phyloP scores from a whole-genome alignment of 208 protist species.

The Porcisia deanei region DNA sequence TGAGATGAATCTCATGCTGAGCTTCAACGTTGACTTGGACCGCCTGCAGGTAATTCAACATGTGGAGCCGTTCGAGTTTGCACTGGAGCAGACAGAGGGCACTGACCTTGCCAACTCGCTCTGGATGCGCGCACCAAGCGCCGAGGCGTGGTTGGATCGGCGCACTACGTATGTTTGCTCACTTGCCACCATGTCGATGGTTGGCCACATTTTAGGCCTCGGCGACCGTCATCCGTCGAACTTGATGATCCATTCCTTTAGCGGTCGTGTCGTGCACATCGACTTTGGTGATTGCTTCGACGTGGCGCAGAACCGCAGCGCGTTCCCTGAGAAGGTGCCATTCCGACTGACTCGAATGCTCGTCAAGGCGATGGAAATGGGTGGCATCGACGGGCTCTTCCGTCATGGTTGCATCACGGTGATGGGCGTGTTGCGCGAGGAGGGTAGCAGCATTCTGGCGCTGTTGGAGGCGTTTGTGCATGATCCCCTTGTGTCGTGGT shows the following conservation, averaged over 20 bases:
- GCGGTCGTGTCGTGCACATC: conserved; percentile 99
- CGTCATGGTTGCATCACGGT: conserved; percentile 97
- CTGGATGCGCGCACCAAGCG: conserved; percentile 97
- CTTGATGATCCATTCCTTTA: conserved; percentile 99
- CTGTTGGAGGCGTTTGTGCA: conserved; percentile 99
- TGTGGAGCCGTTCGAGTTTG: conserved; percentile 98
- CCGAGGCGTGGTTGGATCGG: conserved; percentile 98
- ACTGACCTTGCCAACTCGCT: conserved; percentile 96
- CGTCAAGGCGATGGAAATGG: conserved; percentile 99
- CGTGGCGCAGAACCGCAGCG: conserved; percentile 96
- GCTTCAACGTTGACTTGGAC: conserved; percentile 93
- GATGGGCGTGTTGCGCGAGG: conserved; percentile 97
- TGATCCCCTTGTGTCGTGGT: conserved; percentile 99
- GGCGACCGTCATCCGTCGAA: conserved; percentile 99
- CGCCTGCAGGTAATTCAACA: conserved; percentile 98
- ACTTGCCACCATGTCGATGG: conserved; percentile 99
- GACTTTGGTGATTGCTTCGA: conserved; percentile 99
- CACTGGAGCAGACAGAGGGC: conserved; percentile 95
- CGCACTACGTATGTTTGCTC: conserved; percentile 99
- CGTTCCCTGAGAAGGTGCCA: conserved; percentile 99
- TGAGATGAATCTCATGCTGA: conserved; percentile 92
- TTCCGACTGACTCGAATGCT: conserved; percentile 99
- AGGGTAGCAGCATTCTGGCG: conserved; percentile 98
- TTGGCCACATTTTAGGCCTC: conserved; percentile 98
- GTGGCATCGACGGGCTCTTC: conserved; percentile 99